Evolutionary conservation across 768 basidiomycete genomes (phyloP).

Genomic region (Lyophyllum decastes): DNA sequence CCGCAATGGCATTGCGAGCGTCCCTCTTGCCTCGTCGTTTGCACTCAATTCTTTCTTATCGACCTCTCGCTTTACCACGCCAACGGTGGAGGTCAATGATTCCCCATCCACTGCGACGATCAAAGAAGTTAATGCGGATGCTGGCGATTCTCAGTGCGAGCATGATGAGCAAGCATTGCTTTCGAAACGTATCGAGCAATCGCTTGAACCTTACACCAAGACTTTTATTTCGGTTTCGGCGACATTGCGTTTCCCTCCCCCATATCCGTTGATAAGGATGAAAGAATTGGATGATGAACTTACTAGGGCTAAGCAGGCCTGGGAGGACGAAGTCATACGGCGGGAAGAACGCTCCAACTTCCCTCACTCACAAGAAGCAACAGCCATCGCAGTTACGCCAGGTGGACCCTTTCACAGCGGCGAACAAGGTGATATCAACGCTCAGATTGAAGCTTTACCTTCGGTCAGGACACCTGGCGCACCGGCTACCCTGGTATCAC

Average conservation of each 20-base stretch:
- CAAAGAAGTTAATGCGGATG: conserved; percentile 32
- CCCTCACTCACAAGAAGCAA: conserved; percentile 43
- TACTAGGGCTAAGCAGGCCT: conserved; percentile 65
- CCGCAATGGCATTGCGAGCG: conserved; percentile 18
- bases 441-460: conserved; percentile 64
- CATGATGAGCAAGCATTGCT: conserved; percentile 71
- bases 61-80: conserved; percentile 30
- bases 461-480: conserved; percentile 33
- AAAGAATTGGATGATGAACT: conserved; percentile 83
- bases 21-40: conserved; percentile 25
- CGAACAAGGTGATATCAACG: conserved; percentile 54
- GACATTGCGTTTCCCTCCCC: conserved; percentile 89
- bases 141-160: conserved; percentile 61
- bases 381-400: conserved; percentile 34
- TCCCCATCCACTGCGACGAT: conserved; percentile 19
- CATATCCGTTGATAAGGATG: conserved; percentile 86
- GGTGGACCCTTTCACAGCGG: conserved; percentile 24
- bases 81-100: conserved; percentile 17
- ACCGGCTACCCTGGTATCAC: conserved; percentile 31
- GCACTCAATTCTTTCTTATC: conserved; percentile 28
- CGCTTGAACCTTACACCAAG: conserved; percentile 79
- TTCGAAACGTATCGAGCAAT: conserved; percentile 76
- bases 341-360: conserved; percentile 66
- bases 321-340: conserved; percentile 86
- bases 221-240: conserved; percentile 95